Base-by-base conservation (phyloP, 129 eudicot genomes). In the Artemisia tridentata region DNA sequence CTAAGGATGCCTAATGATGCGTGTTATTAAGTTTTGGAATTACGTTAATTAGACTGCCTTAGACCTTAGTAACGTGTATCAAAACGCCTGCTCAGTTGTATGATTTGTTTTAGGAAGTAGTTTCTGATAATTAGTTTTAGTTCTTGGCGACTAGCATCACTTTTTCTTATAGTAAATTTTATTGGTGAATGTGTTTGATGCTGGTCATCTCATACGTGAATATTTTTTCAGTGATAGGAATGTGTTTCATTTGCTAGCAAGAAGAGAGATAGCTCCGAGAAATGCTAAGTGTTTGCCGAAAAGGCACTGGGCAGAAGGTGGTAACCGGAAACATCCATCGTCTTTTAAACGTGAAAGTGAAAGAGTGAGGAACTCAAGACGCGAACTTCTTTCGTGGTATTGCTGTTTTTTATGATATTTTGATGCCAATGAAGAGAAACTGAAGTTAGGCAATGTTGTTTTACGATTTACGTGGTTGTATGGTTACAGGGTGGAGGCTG, bases 401-500 rank as follows among this genome's bases (percentile, higher is more conserved):
- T 16, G 21, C 3, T 52, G 23, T 70, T 9, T 12, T 76, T 12
- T 7, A 5, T 29, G 29, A 41, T 31, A 1, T 3, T 53, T 68
- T 16, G 52, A 68, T 34, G 15, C 65, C 3, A 47, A 4, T 71
- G 60, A 70, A 60, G 52, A 17, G 56, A 77, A 17, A 53, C n/a
- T 73, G 46, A 34, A 14, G 19, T 18, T 61, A 16, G 64, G 7
- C 51, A 41, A 47, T 49, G 10, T 7, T 38, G 15, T 15, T 52
- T 25, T 63, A 60, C 34, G 2, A 49, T 5, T 59, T 75, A 61
- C 18, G 8, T 71, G 11, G 53, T 75, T 63, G 57, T 65, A 27
- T 77, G 38, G 68, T 65, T 20, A 11, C 82, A 93, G 99, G 99
- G 96, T 79, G 61, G 97, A 93, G 84, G 88, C 93, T 47, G 91